Evolutionary conservation across 2,329 filamentous ascomycete genomes (phyloP), one percentile per base, ranked within the genome.

Genomic region (Cercospora canescens): DNA sequence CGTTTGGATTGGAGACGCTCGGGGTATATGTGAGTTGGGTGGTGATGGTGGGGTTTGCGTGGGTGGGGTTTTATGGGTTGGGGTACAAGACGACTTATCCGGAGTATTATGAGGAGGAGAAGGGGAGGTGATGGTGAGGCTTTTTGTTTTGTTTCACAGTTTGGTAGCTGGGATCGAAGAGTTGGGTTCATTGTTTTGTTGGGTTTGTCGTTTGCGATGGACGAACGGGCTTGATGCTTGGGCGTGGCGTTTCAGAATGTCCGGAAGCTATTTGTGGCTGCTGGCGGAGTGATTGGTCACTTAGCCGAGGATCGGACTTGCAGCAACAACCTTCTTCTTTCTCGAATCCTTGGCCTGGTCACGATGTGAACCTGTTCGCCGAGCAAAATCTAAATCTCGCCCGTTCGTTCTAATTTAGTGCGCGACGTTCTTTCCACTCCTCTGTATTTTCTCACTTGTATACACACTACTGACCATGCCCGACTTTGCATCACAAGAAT

Each of bases 81-180:
- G 69, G 69, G 21, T 71, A 71, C 37, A 64, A 62, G 66, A 60
- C 63, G 28, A 70, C 41, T 21, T 71, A 71, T 66, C 60, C 68
- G 4, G 69, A 71, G 54, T 71, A 71, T 39, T 68, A 70, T 50
- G 57, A 65, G 55, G 56, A 57, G 35, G 65, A 55, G 58, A 70
- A 71, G 68, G 56, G 62, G 24, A 69, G 58, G 41, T 69, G 48
- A 26, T 26, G 14, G 18, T 1, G n/a, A 39, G 56, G 14, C 28
- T 28, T 32, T 32, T 34, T 54, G 50, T 16, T 30, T 14, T 54
- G 24, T 21, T 16, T 9, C 26, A 7, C 4, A 8, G 26, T 26
- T 24, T 56, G 2, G 32, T 11, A 12, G 4, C 30, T 32, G 30
- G 30, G 55, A 58, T 28, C 24, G 55, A 7, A 4, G 7, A n/a